Base-by-base conservation (phyloP, 2,329 filamentous ascomycete genomes). In the Fusarium nematophilum region DNA sequence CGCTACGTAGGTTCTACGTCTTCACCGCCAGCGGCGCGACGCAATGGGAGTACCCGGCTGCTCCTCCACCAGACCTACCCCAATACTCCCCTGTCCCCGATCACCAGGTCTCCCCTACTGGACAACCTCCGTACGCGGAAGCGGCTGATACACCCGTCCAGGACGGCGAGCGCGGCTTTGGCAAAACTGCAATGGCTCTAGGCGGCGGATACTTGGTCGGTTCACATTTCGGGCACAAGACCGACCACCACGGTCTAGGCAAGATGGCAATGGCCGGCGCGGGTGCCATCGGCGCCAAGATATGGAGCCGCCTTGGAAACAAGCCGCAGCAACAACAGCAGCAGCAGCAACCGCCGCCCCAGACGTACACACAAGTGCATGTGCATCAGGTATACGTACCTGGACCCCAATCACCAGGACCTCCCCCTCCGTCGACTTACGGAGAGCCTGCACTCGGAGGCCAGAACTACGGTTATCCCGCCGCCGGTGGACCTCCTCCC, bases 371-470 rank as follows among this genome's bases (percentile, higher is more conserved):
- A 3, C 53, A 57, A 39, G 49, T 53, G 23, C 53, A 57, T 23
- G 42, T 53, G 7, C 48, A 53, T 38, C 53, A 48, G 7, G 49
- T 57, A 18, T 57, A 57, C 23, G 21, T 57, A 23, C 49, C 53
- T 38, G 43, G 42, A 17, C 52, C 46, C 23, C 52, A 55, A 17
- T 37, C 29, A 21, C 34, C 33, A 13, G 33, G 40, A 15, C 31
- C 38, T n/a, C 30, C 29, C 2, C 45, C 43, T 13, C 53, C 36
- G 18, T n/a, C 26, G 31, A 53, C 48, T 48, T 40, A 57, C 26
- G 53, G 53, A 48, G 42, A 53, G 10, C 18, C 37, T 48, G 30
- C 53, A n/a, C 31, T 27, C 14, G 26, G 6, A 14, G 33, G 44
- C 11, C 37, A 14, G 15, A 38, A 37, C 42, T 31, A 17, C 3